Base-by-base conservation (phyloP, 129 eudicot species). In the Helianthus tuberosus region DNA sequence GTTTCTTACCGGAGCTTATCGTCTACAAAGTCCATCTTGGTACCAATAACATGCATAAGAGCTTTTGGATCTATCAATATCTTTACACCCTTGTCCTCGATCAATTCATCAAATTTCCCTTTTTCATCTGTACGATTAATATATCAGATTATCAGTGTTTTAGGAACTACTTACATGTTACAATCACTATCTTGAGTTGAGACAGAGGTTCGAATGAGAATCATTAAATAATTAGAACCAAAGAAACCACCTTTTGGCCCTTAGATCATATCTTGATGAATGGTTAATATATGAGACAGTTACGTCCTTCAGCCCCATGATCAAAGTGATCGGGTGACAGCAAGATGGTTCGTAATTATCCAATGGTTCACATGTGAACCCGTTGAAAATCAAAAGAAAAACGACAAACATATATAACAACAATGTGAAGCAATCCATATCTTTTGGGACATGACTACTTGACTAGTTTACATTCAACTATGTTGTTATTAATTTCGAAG, bases 1-100 rank as follows among this genome's bases (percentile, higher is more conserved):
- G 58, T 8, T 29, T 72, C 70, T 66, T 69, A 89, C 93, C 96
- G 83, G 73, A 89, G 93, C 58, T 89, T 89, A 85, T 89, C 96
- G 63, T 89, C 96, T 32, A 89, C 87, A 70, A 87, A 89, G 75
- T 89, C 96, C 96, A 89, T 89, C 76, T 89, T 81, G 60, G 96
- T 89, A 65, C 96, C 96, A 17, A 89, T 87, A 58, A 89, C 96
- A 87, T 89, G 96, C 96, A 89, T 89, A 53, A 87, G 86, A 32
- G 96, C 96, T 80, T 89, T 89, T 11, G 96, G 96, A 44, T 89
- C 96, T 69, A 89, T 85, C 81, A 89, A 72, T 60, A 89, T 87
- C 88, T 87, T 89, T 75, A 89, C 93, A 25, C 93, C 96, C 77
- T 89, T 87, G 68, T 89, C 96, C 80, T 87, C 96, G 3, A 89